Base-by-base conservation (phyloP, 2,329 filamentous ascomycete species). In the Trichoderma guizhouense region DNA sequence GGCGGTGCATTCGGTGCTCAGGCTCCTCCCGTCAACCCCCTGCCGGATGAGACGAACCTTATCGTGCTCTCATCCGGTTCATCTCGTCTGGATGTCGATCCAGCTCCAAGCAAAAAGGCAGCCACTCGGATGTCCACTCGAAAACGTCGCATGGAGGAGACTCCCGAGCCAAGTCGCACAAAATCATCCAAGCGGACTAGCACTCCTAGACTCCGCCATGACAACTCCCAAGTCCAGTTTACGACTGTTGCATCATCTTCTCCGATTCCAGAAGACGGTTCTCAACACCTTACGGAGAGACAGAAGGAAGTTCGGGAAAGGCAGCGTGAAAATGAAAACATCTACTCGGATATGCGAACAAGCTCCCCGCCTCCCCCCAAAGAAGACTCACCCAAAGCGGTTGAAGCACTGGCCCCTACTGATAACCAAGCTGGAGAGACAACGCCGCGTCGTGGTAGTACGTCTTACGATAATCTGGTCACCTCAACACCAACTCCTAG, bases 191-290 rank as follows among this genome's bases (percentile, higher is more conserved):
- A 79, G 65, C 75, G 76, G 28, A 78, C 73, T 4, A 77, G 72
- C 28, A 88, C 86, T 61, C 84, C 86, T 21, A 88, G 87, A 72
- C 84, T 91, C 32, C 89, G 92, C 39, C 94, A 97, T 76, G 89
- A 97, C 73, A 88, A 97, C 80, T 97, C 93, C 0, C 94, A 97
- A 77, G 87, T 97, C 30, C 87, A 93, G 57, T 96, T 96, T 77
- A 89, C 91, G 3, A 83, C 89, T 0, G 91, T 95, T 61, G 86
- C 88, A 34, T 89, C 90, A 14, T 89, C 90, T 0, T 79, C 86
- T 3, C 82, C 85, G 5, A 81, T 85, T 5, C 80, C 82, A 15
- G 81, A 80, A 0, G 78, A 86, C 3, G 90, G 93, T 71, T 93
- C 92, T 0, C 93, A 96, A 76, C 82, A 90, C 21, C 83, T 97